phyloP scores from a whole-genome alignment of 2,329 filamentous ascomycete genomes.

The Diaporthe nobilis region DNA sequence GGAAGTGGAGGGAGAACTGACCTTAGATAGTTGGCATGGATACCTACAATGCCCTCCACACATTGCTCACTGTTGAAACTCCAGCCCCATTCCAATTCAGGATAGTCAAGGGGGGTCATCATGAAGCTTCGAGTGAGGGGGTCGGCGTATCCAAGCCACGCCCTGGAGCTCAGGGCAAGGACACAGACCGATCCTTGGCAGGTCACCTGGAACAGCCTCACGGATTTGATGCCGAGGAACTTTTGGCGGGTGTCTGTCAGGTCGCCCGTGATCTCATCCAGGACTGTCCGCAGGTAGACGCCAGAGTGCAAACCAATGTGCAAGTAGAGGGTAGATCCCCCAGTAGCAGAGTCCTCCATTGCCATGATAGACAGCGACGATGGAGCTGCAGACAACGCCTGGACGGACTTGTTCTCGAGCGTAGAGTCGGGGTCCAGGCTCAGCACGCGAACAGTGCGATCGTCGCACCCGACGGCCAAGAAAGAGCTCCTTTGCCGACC shows the following conservation, averaged over 20 bases:
- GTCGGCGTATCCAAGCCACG: conserved; percentile 97
- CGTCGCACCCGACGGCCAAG: conserved; percentile 95
- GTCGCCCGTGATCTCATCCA: conserved; percentile 96
- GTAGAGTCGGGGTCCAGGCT: conserved; percentile 92
- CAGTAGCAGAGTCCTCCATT: conserved; percentile 94
- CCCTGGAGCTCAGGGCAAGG: conserved; percentile 89
- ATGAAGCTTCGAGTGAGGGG: conserved; percentile 89
- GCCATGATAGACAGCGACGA: conserved; percentile 92
- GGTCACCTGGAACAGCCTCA: conserved; percentile 91
- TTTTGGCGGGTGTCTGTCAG: conserved; percentile 94
- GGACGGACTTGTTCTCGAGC: conserved; percentile 93
- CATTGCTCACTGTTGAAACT: conserved; percentile 97
- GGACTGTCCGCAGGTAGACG: conserved; percentile 93
- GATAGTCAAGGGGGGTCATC: conserved; percentile 91
- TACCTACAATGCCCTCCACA: conserved; percentile 92
- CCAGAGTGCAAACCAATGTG: conserved; percentile 97
- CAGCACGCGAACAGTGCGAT: conserved; percentile 93
- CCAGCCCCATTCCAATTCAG: conserved; percentile 92
- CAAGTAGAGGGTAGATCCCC: conserved; percentile 89
- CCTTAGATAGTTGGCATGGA: conserved; percentile 90
- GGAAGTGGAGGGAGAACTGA: conserved; percentile 61
- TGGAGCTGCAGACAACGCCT: conserved; percentile 91
- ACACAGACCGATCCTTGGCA: conserved; percentile 89
- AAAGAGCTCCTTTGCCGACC: conserved; percentile 92
- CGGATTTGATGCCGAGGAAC: conserved; percentile 91